Conservation (phyloP, 305 asterid genomes). For the Solanum aculeatissimum region DNA sequence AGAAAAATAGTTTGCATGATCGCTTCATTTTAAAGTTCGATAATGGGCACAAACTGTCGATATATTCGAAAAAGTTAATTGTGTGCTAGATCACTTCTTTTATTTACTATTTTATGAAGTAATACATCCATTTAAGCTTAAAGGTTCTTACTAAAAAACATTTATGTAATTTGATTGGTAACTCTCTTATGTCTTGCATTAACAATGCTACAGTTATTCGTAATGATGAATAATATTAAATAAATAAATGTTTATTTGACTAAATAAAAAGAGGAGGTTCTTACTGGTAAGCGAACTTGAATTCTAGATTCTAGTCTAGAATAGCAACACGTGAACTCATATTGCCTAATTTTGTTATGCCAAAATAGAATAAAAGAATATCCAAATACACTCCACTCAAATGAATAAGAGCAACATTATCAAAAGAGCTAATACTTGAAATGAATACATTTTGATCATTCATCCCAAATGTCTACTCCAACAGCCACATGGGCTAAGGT, state of each 20-base stretch:
- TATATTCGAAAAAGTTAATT: too few relatives aligned
- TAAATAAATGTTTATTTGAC: background rate
- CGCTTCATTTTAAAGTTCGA: too few relatives aligned
- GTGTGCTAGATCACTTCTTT: too few relatives aligned
- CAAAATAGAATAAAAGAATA: background rate
- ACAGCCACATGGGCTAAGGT: background rate
- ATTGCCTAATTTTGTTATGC: background rate
- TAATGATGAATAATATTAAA: background rate
- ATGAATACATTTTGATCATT: background rate
- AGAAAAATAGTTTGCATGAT: too few relatives aligned
- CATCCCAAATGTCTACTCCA: background rate
- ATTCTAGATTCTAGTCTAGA: background rate
- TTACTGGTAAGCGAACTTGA: background rate
- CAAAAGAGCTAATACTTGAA: too few relatives aligned
- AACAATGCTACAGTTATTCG: too few relatives aligned
- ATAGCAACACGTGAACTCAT: background rate
- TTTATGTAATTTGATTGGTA: background rate
- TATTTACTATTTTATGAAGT: too few relatives aligned
- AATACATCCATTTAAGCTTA: background rate
- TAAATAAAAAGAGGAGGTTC: background rate
- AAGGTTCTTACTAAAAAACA: background rate
- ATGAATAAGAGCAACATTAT: background rate
- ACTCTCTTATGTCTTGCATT: background rate
- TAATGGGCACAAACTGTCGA: too few relatives aligned
- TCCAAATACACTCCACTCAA: background rate